These are phyloP conservation scores for Erysimum pusillum DNA, from an alignment of 441 rosid species.

Conservation along the genomic window DNA sequence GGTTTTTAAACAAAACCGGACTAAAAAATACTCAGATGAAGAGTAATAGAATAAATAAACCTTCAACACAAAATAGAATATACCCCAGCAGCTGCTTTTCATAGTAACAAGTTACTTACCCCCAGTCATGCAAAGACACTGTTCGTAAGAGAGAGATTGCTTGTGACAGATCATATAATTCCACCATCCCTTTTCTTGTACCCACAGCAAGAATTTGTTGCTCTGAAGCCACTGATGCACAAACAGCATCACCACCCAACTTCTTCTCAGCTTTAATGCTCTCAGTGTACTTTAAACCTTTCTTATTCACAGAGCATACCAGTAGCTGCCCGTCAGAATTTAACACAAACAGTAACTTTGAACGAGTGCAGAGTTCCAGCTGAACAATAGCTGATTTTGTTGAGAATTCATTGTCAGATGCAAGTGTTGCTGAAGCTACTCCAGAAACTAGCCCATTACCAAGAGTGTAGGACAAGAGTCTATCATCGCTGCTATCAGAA, in stretches of 20 bases:
- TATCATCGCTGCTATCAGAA: constrained; percentile 51
- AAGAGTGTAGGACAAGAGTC: constrained; percentile 49
- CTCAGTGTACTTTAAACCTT: constrained; percentile 79
- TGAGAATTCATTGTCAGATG: constrained; percentile 45
- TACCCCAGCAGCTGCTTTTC: constrained; percentile 27
- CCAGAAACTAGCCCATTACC: constrained; percentile 68
- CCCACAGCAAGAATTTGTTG: constrained; percentile 98
- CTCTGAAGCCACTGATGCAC: constrained; percentile 86
- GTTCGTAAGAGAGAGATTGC: constrained; percentile 78
- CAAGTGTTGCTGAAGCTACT: constrained; percentile 52
- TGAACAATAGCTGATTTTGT: constrained; percentile 62
- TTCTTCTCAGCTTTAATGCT: constrained; percentile 75
- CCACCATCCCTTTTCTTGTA: constrained; percentile 89
- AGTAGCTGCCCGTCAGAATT: constrained; percentile 78
- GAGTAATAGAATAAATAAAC: background rate
- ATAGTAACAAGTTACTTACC: constrained; percentile 63
- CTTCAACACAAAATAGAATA: constrained; percentile 14
- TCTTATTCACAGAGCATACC: constrained; percentile 88
- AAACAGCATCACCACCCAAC: constrained; percentile 88
- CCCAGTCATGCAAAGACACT: constrained; percentile 94
- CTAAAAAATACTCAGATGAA: background rate
- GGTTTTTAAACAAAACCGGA: background rate
- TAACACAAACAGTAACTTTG: constrained; percentile 80
- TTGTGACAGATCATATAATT: constrained; percentile 82
- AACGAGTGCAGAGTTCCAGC: constrained; percentile 78